Conservation (phyloP, 2,329 filamentous ascomycete genomes). For the Fusarium agapanthi region DNA sequence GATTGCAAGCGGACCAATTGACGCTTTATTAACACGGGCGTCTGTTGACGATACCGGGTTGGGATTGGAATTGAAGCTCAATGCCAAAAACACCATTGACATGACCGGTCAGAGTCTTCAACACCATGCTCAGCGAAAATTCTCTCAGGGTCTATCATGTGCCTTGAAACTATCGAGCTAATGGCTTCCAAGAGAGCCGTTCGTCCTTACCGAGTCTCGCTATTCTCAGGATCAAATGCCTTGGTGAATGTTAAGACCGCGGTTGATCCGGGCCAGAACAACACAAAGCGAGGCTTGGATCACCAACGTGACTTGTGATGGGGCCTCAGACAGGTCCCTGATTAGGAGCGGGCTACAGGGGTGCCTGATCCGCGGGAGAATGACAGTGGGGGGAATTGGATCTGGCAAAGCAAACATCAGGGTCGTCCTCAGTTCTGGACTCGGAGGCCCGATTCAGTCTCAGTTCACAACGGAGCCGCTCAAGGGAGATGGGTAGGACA, state of each 20-base stretch:
- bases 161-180: conserved; percentile 16
- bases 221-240: conserved; percentile 11
- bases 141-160: conserved; percentile 33
- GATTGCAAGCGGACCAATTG: conserved; percentile 34
- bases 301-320: conserved; percentile 39
- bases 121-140: conserved; percentile 4
- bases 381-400: conserved; percentile 21
- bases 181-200: conserved; percentile 18
- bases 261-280: conserved; percentile 35
- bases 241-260: conserved; percentile 31
- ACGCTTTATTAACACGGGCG: background rate
- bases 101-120: conserved; percentile 10
- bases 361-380: conserved; percentile 37
- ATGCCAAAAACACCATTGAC: conserved; percentile 14
- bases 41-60: conserved; percentile 18
- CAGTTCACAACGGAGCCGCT: conserved; percentile 34
- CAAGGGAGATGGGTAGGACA: conserved; percentile 17
- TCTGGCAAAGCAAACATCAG: conserved; percentile 12
- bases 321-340: conserved; percentile 36
- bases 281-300: conserved; percentile 35
- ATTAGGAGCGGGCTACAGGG: conserved; percentile 38
- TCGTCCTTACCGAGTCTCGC: conserved; percentile 16
- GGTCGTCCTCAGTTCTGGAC: conserved; percentile 31
- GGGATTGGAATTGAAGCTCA: conserved; percentile 23
- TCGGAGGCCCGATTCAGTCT: conserved; percentile 27